phyloP scores from a whole-genome alignment of 768 basidiomycete species.

The Lanmaoa rubissima region DNA sequence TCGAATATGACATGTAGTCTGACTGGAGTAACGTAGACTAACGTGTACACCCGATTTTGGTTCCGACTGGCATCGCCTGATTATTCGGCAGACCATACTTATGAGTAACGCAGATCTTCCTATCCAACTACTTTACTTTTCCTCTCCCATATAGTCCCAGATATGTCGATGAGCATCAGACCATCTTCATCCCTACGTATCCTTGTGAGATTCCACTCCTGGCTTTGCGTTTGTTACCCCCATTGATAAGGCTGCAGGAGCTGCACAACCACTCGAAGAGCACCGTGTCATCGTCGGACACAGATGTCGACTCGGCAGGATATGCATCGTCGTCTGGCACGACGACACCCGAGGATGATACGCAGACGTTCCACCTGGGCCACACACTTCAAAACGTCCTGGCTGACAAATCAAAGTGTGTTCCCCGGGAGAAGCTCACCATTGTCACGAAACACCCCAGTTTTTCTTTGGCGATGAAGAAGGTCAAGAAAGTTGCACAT shows the following conservation, averaged over 20 bases:
- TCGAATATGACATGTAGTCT: not conserved
- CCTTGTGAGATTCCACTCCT: not conserved
- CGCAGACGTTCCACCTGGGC: conserved; percentile 22
- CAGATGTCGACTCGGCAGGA: conserved; percentile 18
- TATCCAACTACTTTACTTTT: not conserved
- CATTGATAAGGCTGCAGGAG: not conserved
- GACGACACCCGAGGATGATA: conserved; percentile 33
- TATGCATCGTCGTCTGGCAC: conserved; percentile 31
- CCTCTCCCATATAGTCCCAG: not conserved
- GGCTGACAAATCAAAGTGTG: conserved; percentile 1
- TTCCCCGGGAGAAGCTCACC: conserved; percentile 1
- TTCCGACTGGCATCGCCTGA: not conserved
- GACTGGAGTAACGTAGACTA: not conserved
- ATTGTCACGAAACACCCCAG: conserved; percentile 12
- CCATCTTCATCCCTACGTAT: conserved; percentile 15
- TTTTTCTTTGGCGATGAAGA: conserved; percentile 23
- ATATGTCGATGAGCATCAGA: conserved; percentile 9
- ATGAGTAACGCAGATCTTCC: not conserved
- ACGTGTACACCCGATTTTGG: not conserved
- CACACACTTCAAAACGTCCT: conserved; percentile 5
- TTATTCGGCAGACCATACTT: not conserved
- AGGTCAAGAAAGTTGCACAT: conserved; percentile 19
- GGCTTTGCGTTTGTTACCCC: not conserved
- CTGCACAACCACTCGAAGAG: not conserved
- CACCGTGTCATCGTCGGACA: conserved; percentile 19